Evolutionary conservation across 2,329 filamentous ascomycete genomes (phyloP), one percentile per base, ranked within the genome.

Genomic region (Fonsecaea erecta): DNA sequence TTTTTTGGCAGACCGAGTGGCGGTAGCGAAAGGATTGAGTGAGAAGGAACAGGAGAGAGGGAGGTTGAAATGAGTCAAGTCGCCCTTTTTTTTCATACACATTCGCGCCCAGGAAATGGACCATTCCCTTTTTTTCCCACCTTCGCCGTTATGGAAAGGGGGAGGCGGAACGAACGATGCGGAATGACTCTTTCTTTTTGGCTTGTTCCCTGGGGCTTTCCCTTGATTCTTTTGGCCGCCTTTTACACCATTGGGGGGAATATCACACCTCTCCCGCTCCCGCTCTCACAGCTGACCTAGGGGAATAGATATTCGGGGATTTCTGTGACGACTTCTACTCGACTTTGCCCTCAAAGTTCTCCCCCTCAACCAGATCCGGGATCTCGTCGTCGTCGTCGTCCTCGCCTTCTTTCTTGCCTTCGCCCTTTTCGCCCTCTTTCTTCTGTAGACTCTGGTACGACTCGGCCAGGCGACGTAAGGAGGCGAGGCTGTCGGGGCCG

Each of bases 381-480:
- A 99, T 99, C 80, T 98, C 95, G 70, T 85, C 85, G 74, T 96
- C 93, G 69, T 95, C 92, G 64, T 89, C 87, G 66, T 86, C 93
- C 68, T 95, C 91, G 64, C 89, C 87, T 67, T 86, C 83, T 63
- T 89, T 87, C 80, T 90, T 89, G 75, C 88, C 91, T 21, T 58
- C 55, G 43, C 43, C 57, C 32, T 51, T 48, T 24, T 88, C 89
- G 61, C 90, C 87, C 81, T 92, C 91, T 77, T 88, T 90, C 90
- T 97, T 97, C 85, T 97, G 94, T 88, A 98, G 88, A 85, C 88
- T 95, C 89, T 99, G 95, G 88, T 99, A 99, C 87, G 91, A 96
- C 88, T 99, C 95, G 75, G 95, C 95, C 71, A 99, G 88, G 86
- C 98, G 98, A 82, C 95, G 92, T 77, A 99, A 92, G 70, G 93